Evolutionary conservation across 2,329 filamentous ascomycete species (phyloP).

Genomic region (Podosphaera leucotricha): DNA sequence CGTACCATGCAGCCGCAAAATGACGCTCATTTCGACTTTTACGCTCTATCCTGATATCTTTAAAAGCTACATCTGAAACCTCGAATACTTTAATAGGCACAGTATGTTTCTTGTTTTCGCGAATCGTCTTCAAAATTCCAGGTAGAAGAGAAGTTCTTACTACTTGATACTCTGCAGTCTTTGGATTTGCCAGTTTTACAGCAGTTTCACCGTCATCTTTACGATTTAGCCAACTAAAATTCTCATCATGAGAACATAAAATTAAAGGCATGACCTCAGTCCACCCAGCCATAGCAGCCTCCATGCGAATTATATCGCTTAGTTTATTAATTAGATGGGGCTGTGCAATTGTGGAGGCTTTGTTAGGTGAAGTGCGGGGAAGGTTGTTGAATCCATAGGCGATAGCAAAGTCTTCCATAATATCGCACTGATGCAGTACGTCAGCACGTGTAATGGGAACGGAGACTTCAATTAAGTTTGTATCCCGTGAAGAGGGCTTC

Average conservation of each 20-base stretch:
- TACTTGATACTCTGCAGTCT: conserved; percentile 81
- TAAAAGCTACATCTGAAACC: conserved; percentile 75
- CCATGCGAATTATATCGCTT: conserved; percentile 66
- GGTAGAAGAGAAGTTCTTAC: conserved; percentile 71
- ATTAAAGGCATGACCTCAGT: conserved; percentile 89
- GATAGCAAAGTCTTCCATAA: conserved; percentile 96
- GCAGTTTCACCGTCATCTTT: conserved; percentile 66
- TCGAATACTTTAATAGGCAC: conserved; percentile 87
- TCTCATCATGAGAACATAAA: conserved; percentile 93
- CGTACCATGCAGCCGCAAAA: conserved; percentile 90
- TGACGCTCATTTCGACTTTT: conserved; percentile 82
- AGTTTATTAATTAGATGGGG: conserved; percentile 88
- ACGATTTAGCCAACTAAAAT: conserved; percentile 86
- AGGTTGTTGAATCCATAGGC: conserved; percentile 96
- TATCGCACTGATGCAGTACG: conserved; percentile 85
- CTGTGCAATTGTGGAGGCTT: conserved; percentile 64
- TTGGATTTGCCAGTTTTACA: conserved; percentile 72
- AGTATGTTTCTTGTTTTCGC: conserved; percentile 74
- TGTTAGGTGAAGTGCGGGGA: conserved; percentile 65
- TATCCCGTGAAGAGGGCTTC: conserved; percentile 43
- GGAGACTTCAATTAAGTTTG: conserved; percentile 54
- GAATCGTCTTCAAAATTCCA: conserved; percentile 76
- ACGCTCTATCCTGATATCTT: conserved; percentile 59
- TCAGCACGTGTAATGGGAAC: conserved; percentile 82
- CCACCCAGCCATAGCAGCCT: conserved; percentile 89